Evolutionary conservation across 257 asterid species (phyloP), one percentile per base, ranked within the genome.

Genomic region (Agastache rugosa): DNA sequence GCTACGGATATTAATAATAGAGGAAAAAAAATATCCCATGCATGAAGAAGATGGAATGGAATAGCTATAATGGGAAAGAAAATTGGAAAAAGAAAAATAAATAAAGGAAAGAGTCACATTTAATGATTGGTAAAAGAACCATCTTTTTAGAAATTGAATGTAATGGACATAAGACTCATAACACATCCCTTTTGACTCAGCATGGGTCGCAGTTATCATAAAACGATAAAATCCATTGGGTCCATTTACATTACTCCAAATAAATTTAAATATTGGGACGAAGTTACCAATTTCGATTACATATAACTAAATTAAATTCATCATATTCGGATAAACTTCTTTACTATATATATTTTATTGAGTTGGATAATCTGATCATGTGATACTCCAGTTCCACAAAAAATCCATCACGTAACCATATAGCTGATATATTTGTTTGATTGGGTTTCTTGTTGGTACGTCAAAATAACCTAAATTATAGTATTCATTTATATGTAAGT

Each of bases 121-220:
- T 11, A 48, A 63, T 60, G 11, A 62, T 29, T 3, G 27, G 59
- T 53, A 53, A 53, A 37, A 42, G 9, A 74, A 74, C 45, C 69
- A 76, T 78, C 85, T 67, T 80, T 75, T 77, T 76, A 68, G 70
- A 73, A 67, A 69, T 59, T 78, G 74, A 71, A 77, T 73, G 47
- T 73, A 75, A 81, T 67, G 80, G 90, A 74, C 80, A 61, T 53
- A 29, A 34, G 76, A 79, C 73, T 79, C 83, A 81, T 58, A 68
- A 60, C 77, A 59, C 54, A 39, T 44, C 81, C 82, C 81, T 83
- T 85, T 85, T 83, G 88, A 87, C 85, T 83, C 87, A 81, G 90
- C 90, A 78, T 75, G 86, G 86, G 88, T 50, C 82, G 81, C 80
- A 67, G 60, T 67, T 64, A 48, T 54, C 76, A 71, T 63, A 73